Evolutionary conservation across 2,329 filamentous ascomycete genomes (phyloP), one percentile per base, ranked within the genome.

Genomic region (Capronia epimyces): DNA sequence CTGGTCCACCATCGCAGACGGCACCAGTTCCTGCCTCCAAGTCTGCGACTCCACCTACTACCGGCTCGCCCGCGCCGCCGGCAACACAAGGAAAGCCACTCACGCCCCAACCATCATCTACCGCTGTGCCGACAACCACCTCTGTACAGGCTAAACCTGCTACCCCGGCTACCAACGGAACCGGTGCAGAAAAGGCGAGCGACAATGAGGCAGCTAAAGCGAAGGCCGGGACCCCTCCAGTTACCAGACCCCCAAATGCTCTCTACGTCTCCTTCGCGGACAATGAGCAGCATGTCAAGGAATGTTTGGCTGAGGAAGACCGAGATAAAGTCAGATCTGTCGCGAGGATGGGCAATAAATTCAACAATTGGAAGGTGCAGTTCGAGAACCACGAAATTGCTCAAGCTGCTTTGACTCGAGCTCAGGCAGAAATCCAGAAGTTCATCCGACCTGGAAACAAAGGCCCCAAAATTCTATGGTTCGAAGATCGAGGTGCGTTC

Each of bases 221-320:
- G 15, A 82, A 86, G 56, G 83, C 82, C 67, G 60, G 72, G 3
- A 60, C 69, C 15, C 66, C 65, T 22, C 57, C 65, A 13, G 78
- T 78, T n/a, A n/a, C n/a, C 29, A 78, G 72, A 63, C 81, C 79
- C 60, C 88, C 85, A 60, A 84, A 89, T 63, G 91, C 87, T 43
- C 79, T 98, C 16, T 98, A 96, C 69, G 83, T 98, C 54, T 87
- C 87, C 72, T 90, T 90, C 63, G 83, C 90, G 18, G 87, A 83
- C 62, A 86, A 80, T 47, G 87, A 91, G 59, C 87, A 95, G 25
- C 87, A 90, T 54, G 85, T 88, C 31, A 84, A 85, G 50, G 83
- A 87, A 27, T 76, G 95, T 20, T 91, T 98, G 65, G 76, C 81
- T 1, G 83, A 93, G 10, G 87, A 95, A 62, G 89, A 96, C 65